These are phyloP conservation scores for Citrus australasica DNA, from an alignment of 345 rosid species.

Conservation along the genomic window DNA sequence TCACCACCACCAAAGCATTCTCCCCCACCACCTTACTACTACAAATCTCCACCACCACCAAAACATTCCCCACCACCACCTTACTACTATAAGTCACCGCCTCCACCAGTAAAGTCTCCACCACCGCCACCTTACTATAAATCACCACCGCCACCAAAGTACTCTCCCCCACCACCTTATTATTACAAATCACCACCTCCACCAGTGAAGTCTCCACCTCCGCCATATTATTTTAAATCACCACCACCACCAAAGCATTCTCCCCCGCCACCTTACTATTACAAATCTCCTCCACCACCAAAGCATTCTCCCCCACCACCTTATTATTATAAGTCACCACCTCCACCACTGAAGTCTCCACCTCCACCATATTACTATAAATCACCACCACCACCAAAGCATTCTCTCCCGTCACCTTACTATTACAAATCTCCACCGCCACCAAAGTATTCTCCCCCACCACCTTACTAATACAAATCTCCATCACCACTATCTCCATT, in stretches of 20 bases:
- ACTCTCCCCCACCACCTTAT: not conserved
- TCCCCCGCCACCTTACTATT: not conserved
- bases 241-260: not conserved
- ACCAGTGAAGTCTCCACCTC: not conserved
- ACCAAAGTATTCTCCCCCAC: not conserved
- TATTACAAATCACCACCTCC: conserved; percentile 5
- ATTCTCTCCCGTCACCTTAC: not conserved
- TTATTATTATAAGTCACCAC: not conserved
- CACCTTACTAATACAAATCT: conserved; percentile 11
- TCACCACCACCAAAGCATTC: not conserved
- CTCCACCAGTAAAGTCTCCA: not conserved
- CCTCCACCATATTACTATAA: not conserved
- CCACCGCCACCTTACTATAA: not conserved
- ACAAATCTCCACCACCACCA: conserved; percentile 11
- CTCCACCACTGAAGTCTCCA: not conserved
- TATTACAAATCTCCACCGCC: conserved; percentile 6
- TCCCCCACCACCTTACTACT: not conserved
- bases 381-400: not conserved
- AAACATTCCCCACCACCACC: not conserved
- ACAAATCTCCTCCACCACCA: not conserved
- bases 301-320: not conserved
- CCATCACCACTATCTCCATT: not conserved
- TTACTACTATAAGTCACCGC: not conserved
- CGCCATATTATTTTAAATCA: not conserved
- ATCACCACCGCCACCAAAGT: not conserved